Base-by-base conservation (phyloP, 139 green algal genomes). In the Closterium sp. region DNA sequence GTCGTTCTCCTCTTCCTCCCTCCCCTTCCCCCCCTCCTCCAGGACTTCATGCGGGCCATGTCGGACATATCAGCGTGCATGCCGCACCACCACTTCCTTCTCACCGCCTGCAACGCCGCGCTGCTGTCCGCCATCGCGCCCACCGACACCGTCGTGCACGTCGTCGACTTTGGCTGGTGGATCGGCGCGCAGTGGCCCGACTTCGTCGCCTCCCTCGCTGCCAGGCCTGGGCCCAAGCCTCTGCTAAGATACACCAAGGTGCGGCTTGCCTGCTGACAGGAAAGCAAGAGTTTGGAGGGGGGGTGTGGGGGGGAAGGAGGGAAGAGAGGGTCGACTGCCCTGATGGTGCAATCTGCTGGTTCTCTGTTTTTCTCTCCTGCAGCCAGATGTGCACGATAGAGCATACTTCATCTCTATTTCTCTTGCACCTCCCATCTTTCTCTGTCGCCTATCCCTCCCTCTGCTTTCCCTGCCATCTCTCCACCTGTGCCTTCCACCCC, bases 151-250 rank as follows among this genome's bases (percentile, higher is more conserved):
- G 32, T 38, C n/a, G 69, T 91, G 30, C 88, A 91, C 36, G 33
- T 91, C 4, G n/a, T 91, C 6, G 88, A 88, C 69, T 35, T 91
- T 33, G 88, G 88, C 30, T 55, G 32, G 38, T 89, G 86, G 86
- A 32, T 83, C 86, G 86, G 86, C n/a, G 34, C n/a, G 30, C 86
- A 89, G 25, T 89, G 86, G 86, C 86, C 86, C 36, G 30, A 55
- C 30, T 89, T 89, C 34, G 87, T 89, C 30, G n/a, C n/a, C 28
- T 32, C 35, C 4, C 38, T 89, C 25, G 86, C 38, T 28, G 30
- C 86, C 36, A 21, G 86, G 19, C 35, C 36, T 1, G 86, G 86
- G 21, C 86, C 86, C 8, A 32, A 32, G n/a, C 83, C 83, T 2
- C 83, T 86, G 28, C 83, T 86, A 21, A 21, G 83, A 33, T 31